Percentiles rank a stretch among this genome's conserved stretches.
Conservation (phyloP, 495 filamentous ascomycete species). For the Aspergillus bertholletiae region DNA sequence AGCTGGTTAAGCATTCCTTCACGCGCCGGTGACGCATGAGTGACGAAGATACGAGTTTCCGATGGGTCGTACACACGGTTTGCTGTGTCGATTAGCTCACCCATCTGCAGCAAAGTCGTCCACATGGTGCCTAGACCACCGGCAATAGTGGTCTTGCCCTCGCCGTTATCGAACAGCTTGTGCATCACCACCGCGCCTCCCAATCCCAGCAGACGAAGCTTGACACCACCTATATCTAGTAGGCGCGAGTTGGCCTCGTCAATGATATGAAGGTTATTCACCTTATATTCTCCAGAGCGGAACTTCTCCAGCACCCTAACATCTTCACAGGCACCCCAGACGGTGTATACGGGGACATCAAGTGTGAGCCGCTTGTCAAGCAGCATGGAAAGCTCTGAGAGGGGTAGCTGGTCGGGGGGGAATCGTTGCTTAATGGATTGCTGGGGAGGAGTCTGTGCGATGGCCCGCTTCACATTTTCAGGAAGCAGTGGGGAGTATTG, state of each 20-base stretch:
- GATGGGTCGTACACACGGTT: constrained; percentile 98
- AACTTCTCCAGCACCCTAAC: constrained; percentile 98
- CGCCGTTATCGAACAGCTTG: constrained; percentile 98
- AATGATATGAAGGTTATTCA: constrained; percentile 95
- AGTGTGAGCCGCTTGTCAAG: constrained; percentile 83
- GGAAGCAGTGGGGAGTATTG: constrained; percentile 95
- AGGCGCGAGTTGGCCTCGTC: constrained; percentile 95
- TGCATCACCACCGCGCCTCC: constrained; percentile 99
- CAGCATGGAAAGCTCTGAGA: constrained; percentile 92
- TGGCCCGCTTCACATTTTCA: constrained; percentile 81
- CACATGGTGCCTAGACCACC: constrained; percentile 99
- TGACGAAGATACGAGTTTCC: constrained; percentile 97
- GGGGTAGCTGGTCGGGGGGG: constrained; percentile 73
- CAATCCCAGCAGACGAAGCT: constrained; percentile 89
- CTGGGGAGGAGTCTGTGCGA: constrained; percentile 60
- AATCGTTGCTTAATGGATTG: constrained; percentile 79
- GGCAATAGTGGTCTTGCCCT: constrained; percentile 95
- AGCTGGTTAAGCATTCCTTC: constrained; percentile 98
- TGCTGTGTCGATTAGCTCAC: constrained; percentile 95
- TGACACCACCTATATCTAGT: constrained; percentile 91
- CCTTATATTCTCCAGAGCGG: constrained; percentile 95
- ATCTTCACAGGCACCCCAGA: constrained; percentile 99
- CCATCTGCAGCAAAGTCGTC: constrained; percentile 98
- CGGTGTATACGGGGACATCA: constrained; percentile 95
- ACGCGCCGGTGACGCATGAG: constrained; percentile 93